Evolutionary conservation across 805 yeast species (phyloP), one percentile per base, ranked within the genome.

Genomic region (Kuraishia cidri): DNA sequence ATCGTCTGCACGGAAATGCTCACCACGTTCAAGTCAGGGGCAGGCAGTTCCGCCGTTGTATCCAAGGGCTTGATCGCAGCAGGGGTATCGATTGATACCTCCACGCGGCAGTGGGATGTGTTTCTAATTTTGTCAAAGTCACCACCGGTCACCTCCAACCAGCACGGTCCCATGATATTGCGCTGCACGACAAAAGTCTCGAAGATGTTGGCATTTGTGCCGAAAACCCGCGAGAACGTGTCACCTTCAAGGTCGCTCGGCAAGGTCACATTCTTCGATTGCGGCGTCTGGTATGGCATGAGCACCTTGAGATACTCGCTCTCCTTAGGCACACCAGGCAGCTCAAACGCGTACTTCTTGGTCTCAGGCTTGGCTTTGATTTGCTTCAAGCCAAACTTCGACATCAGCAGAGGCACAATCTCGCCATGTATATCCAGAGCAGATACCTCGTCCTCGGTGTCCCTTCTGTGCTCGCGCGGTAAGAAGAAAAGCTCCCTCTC

Each of bases 131-230:
- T 53, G 16, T 54, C 50, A 44, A 82, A 80, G 39, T 79, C 76
- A 31, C 79, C 80, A 32, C 72, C 67, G 27, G 67, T 62, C 33
- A 92, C 65, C 31, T 81, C 81, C 33, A 92, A 62, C 98, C 98
- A 92, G 53, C 97, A 87, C 3, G 98, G 98, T 7, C 98, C 98
- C 96, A 86, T 88, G 29, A 92, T 68, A 44, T 80, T 78, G 44
- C 83, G 68, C 52, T 79, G 85, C 17, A 88, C 46, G 8, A 86
- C 92, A 55, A 92, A 86, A 9, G 84, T 68, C 60, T 92, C 98
- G 52, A 92, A 87, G 16, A 84, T 62, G 35, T 69, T 68, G 3
- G 92, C 55, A 37, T 66, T 72, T 3, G 84, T 66, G 31, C 97
- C 97, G 59, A 87, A 86, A 2, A 86, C 84, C 36, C 73, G 80